Base-by-base conservation (phyloP, 768 basidiomycete genomes). In the Sistotremastrum niveocremeum region DNA sequence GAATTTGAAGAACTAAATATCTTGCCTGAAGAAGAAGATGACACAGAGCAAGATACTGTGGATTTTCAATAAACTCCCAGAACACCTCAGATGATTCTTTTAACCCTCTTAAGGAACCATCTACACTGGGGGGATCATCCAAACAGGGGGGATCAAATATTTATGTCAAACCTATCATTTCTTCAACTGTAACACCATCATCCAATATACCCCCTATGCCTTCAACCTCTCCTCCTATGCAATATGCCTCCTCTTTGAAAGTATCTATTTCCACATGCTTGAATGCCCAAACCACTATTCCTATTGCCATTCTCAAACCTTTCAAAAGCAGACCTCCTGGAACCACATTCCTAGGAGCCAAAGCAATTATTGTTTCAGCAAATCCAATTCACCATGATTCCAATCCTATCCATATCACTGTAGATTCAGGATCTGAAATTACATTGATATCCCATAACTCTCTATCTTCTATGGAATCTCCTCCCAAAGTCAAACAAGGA, bases 391-490 rank as follows among this genome's bases (percentile, higher is more conserved):
- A 37, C 9, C 30, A 45, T 31, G 41, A 48, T 6, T 11, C 35
- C 1, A 39, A 54, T 11, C 5, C 43, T 0, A 46, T 49, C 3
- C 37, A 39, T 7, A 34, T 56, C 9, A 51, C 56, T 20, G 39
- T 61, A 2, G 65, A 65, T 41, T 62, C 61, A 0, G 61, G 63
- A 34, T 60, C 65, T 3, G 61, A 65, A 44, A 66, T 65, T 11
- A 64, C 65, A 2, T 45, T 64, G 3, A 65, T 65, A 2, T 64
- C 64, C 6, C 40, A 52, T 9, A n/a, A 39, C 6, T 35, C 36
- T 20, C 44, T 51, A 10, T 30, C 37, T 2, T n/a, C 36, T 3
- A 33, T 59, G 20, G 31, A 31, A 5, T 28, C 41, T 1, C 7
- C 40, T 6, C 58, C 60, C 1, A 54, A 54, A 39, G 7, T 57